Evolutionary conservation across 2,329 filamentous ascomycete genomes (phyloP), one percentile per base, ranked within the genome.

Genomic region (Hortaea werneckii): DNA sequence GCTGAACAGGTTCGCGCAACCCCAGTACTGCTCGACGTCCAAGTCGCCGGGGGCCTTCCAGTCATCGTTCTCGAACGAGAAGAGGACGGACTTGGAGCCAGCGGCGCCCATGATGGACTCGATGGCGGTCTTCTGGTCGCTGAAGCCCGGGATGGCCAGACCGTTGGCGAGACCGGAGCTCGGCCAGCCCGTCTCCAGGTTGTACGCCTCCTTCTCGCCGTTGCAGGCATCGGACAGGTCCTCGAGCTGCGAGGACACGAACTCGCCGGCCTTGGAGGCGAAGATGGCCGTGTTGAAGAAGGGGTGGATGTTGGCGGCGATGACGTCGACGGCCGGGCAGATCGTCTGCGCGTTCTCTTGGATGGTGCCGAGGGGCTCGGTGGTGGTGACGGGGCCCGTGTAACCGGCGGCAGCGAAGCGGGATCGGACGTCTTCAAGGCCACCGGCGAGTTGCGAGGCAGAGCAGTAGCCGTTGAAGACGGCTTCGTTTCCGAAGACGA

Each of bases 181-280:
- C 54, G 90, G 90, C 88, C 89, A 96, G 60, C 90, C 90, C 47
- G 84, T 85, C 80, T 96, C 90, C 57, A 94, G 75, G 71, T 90
- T 87, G 73, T 87, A 80, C 55, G 82, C 82, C 34, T 78, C 70
- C 73, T 85, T 85, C 63, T 50, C 45, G 35, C 76, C 77, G 37
- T 73, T 65, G 78, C 90, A 96, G 57, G 87, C 71, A 56, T 66
- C 64, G 63, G 79, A 70, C 52, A 94, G 80, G 54, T 85, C 73
- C 40, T 79, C 70, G 54, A 95, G 78, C 76, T 95, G 82, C 58
- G 73, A 63, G 54, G 74, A 69, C 58, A 89, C 85, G 66, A 95
- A 95, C 43, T 71, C 65, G 63, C 90, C 90, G 45, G 89, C 88
- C 42, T 76, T 61, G 4, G 68, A 59, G 50, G 88, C 77, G 26